These are phyloP conservation scores for Zygoascus bituminiphila DNA, from an alignment of 805 yeast species.

Conservation along the genomic window DNA sequence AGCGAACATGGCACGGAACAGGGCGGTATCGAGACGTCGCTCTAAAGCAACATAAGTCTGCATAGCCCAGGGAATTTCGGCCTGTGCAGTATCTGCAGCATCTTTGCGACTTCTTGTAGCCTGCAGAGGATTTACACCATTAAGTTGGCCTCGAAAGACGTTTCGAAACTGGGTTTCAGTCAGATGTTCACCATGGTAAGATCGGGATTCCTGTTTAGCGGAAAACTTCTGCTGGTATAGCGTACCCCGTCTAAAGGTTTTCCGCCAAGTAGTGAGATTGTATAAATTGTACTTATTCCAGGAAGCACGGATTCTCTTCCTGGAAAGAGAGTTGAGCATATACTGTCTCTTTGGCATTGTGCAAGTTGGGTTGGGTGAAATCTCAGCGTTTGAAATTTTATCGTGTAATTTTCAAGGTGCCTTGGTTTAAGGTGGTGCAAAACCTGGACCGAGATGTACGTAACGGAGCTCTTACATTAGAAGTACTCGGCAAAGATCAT, in stretches of 20 bases:
- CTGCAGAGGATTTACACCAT: conserved; percentile 84
- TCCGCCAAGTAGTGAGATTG: conserved; percentile 71
- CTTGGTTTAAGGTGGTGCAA: background rate
- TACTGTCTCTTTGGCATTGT: conserved; percentile 13
- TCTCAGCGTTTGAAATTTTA: too few relatives aligned
- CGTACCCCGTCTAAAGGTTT: conserved; percentile 51
- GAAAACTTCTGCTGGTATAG: conserved; percentile 87
- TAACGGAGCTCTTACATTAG: too few relatives aligned
- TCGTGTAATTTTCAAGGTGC: background rate
- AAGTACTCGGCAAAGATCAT: too few relatives aligned
- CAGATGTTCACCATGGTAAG: conserved; percentile 91
- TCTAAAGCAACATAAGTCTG: conserved; percentile 88
- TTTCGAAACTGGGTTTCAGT: conserved; percentile 78
- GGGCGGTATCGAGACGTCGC: conserved; percentile 79
- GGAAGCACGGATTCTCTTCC: conserved; percentile 60
- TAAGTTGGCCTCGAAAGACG: conserved; percentile 56
- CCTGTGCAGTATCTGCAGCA: conserved; percentile 8
- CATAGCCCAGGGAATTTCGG: conserved; percentile 66
- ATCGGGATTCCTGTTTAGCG: conserved; percentile 85
- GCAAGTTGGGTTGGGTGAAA: background rate
- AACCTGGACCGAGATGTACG: background rate
- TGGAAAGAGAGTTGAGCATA: conserved; percentile 28
- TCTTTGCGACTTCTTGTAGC: conserved; percentile 43
- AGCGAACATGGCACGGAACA: conserved; percentile 90
- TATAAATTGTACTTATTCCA: conserved; percentile 88